Base-by-base conservation (phyloP, 805 yeast genomes). In the Candida methanosorbosa region DNA sequence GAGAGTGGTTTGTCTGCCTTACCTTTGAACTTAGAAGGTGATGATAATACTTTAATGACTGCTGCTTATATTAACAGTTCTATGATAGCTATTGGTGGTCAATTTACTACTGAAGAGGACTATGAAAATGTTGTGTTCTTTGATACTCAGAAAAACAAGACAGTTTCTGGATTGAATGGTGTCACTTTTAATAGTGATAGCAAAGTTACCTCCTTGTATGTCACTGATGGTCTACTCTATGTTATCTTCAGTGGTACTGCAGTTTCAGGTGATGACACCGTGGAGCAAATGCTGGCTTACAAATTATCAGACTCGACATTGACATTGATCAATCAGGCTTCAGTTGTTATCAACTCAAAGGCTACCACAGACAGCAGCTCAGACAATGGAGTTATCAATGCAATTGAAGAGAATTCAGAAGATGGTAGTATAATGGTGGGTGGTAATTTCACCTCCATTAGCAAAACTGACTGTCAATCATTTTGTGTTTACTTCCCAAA, bases 401-500 rank as follows among this genome's bases (percentile, higher is more conserved):
- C 72, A 1, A 53, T 72, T 34, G 54, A 55, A 14, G 42, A 67
- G 14, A 59, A 60, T 23, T 64, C 68, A 22, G 61, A 61, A 18
- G 57, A 55, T 20, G 61, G 64, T 20, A 45, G 63, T 15, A 56
- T 86, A 19, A 63, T 78, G 21, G 83, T 83, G 11, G 95, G 82
- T 27, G 96, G 97, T 18, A 64, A 70, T 29, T 86, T 83, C 50
- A 68, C 65, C 16, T 52, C 63, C 16, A 78, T 82, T 2, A 78
- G 81, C 4, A 11, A 15, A 7, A 34, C 36, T 14, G 38, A 41
- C 5, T 87, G 95, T 56, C 53, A 63, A 2, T 68, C 74, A 1
- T 55, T 88, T 25, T 87, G 96, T 52, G 57, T 79, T 24, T 84
- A 72, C 50, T 78, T 79, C 45, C 53, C 75, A 40, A 50, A 56